Percentiles rank a stretch among this genome's conserved stretches.
These are phyloP conservation scores for Penicillium brasilianum DNA, from an alignment of 2,329 filamentous ascomycete genomes.

Conservation along the genomic window DNA sequence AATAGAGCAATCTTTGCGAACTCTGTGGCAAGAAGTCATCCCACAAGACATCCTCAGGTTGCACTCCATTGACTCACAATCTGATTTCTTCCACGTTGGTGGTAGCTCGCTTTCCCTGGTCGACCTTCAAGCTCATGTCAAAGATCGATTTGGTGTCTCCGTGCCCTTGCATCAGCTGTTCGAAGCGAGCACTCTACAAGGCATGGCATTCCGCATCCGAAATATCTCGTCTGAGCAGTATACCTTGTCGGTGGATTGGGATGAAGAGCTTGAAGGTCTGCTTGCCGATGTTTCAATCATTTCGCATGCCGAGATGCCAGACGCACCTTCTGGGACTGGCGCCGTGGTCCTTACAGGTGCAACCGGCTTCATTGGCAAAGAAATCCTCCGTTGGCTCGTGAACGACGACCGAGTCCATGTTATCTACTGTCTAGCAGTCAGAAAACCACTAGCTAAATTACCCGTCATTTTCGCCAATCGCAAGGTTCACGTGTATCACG, in stretches of 20 bases:
- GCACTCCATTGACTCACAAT: slow-evolving; percentile 18
- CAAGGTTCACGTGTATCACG: slow-evolving; percentile 22
- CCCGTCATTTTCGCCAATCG: slow-evolving; percentile 19
- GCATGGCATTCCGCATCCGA: slow-evolving; percentile 20
- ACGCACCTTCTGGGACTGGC: background rate
- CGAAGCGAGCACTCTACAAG: slow-evolving; percentile 24
- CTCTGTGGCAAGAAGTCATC: slow-evolving; percentile 26
- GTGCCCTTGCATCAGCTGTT: slow-evolving; percentile 26
- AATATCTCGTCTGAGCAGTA: background rate
- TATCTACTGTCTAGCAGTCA: slow-evolving; percentile 26
- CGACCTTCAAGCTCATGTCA: slow-evolving; percentile 23
- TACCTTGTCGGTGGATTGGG: slow-evolving; percentile 18
- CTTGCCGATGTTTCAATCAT: background rate
- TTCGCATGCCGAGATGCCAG: background rate
- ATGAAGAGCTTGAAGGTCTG: slow-evolving; percentile 17
- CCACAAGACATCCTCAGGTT: slow-evolving; percentile 17
- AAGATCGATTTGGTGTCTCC: slow-evolving; percentile 15
- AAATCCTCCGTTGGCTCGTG: slow-evolving; percentile 21
- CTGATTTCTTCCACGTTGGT: slow-evolving; percentile 31
- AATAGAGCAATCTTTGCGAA: slow-evolving; percentile 19
- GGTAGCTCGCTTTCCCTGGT: slow-evolving; percentile 25
- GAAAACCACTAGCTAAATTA: slow-evolving; percentile 9
- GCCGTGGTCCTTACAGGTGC: slow-evolving; percentile 26
- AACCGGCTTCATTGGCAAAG: slow-evolving; percentile 30
- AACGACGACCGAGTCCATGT: slow-evolving; percentile 15